A percentile compares a stretch with the other conserved stretches of the same genome.
Conservation (phyloP, 2,329 filamentous ascomycete species). For the Pyrenochaeta sp. region DNA sequence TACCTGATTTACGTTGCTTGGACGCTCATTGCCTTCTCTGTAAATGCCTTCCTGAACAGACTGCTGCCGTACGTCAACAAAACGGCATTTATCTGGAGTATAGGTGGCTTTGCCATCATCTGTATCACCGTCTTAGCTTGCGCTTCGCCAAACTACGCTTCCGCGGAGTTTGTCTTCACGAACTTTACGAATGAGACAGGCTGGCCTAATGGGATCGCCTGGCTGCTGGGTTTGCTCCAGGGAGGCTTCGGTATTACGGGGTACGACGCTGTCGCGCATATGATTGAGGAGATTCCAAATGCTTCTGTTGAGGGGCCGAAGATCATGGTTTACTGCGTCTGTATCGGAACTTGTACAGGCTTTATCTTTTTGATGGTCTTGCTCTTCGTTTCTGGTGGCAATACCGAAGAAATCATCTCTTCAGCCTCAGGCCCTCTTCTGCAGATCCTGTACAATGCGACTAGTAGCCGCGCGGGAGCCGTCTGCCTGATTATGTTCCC, state of each 20-base stretch:
- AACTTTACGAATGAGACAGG: conserved; percentile 73
- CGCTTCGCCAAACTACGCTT: conserved; percentile 70
- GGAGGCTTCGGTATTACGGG: conserved; percentile 64
- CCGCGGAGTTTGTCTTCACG: conserved; percentile 70
- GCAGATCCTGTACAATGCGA: conserved; percentile 70
- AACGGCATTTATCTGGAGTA: conserved; percentile 74
- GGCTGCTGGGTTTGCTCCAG: conserved; percentile 61
- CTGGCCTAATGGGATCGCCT: conserved; percentile 73
- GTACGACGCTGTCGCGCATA: conserved; percentile 63
- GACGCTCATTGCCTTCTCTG: conserved; percentile 65
- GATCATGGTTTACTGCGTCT: conserved; percentile 72
- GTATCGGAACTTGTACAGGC: conserved; percentile 69
- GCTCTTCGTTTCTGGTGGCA: conserved; percentile 67
- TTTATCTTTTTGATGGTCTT: conserved; percentile 69
- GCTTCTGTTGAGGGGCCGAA: conserved; percentile 67
- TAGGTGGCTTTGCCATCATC: conserved; percentile 73
- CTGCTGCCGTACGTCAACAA: conserved; percentile 72
- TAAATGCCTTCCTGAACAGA: conserved; percentile 72
- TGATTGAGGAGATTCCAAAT: conserved; percentile 69
- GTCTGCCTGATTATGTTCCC: conserved; percentile 74
- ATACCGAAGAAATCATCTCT: conserved; percentile 64
- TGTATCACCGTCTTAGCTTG: conserved; percentile 74
- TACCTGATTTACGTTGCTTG: conserved; percentile 76
- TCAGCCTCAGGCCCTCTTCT: conserved; percentile 67
- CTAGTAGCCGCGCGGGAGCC: conserved; percentile 67